Evolutionary conservation across 352 stramenopile genomes (phyloP), one percentile per base, ranked within the genome.

Genomic region (Phytophthora idaei): DNA sequence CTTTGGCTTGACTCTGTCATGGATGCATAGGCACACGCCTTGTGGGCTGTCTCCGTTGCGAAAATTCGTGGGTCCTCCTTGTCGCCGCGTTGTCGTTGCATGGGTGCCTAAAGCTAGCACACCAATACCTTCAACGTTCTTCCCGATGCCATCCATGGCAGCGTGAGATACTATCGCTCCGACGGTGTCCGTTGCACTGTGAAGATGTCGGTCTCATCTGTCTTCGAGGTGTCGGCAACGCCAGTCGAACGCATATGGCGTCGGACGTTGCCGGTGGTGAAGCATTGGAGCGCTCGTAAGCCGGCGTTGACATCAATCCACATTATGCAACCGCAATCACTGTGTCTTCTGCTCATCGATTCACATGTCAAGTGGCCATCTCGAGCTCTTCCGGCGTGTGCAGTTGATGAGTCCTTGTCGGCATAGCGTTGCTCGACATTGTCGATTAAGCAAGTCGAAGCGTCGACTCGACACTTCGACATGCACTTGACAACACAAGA

Each of bases 11-110:
- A 39, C 53, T 65, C 29, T 65, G 48, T 47, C 36, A 42, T 61
- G 50, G 59, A 67, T 67, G 50, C 59, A 67, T 64, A 64, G 57
- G 46, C 36, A 42, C 57, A 57, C 57, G 57, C 2, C 56, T 63
- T 31, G 11, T 34, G 37, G 55, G 44, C 45, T 64, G 57, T 57
- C 57, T 31, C 47, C 50, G 41, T 17, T 61, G 27, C 21, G 28
- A 32, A 61, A 61, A 52, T 36, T 52, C 41, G 41, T n/a, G 52
- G 21, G 34, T 61, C 34, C 45, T 36, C 17, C 37, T 28, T 12
- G 61, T 70, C 62, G 62, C 55, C n/a, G 55, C 32, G 48, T 65
- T 60, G 62, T 58, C 21, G 37, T 17, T 51, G 25, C 27, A 39
- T 31, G 21, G 21, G 21, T 27, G 7, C 41, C 39, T 49, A 28